Evolutionary conservation across 371 early-diverging fungal species (phyloP).

Genomic region (Nematocida ironsii): DNA sequence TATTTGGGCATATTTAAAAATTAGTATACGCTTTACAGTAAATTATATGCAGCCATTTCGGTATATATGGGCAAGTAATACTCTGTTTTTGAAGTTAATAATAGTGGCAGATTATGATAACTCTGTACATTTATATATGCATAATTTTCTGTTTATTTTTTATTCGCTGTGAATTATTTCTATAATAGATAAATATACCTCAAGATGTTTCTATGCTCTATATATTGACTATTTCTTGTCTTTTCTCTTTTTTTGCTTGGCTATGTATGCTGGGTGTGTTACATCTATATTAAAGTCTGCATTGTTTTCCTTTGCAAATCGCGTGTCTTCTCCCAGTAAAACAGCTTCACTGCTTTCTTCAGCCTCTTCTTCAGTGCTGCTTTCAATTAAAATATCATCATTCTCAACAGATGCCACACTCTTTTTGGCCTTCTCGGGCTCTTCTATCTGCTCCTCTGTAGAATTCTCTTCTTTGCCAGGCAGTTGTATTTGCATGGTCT

Average conservation of each 20-base stretch:
- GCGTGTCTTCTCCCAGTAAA: constrained; percentile 5
- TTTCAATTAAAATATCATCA: constrained; percentile 22
- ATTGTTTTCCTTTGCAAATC: constrained; percentile 43
- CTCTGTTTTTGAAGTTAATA: too few relatives aligned
- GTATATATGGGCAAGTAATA: too few relatives aligned
- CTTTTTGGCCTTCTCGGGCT: not conserved
- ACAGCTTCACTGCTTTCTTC: constrained; percentile 20
- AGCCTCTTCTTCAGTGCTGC: not conserved
- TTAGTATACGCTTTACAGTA: too few relatives aligned
- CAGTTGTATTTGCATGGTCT: not conserved
- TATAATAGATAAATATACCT: too few relatives aligned
- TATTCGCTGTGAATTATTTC: too few relatives aligned
- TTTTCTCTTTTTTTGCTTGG: constrained; percentile 30
- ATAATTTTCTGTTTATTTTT: too few relatives aligned
- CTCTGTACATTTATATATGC: too few relatives aligned
- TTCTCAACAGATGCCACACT: constrained; percentile 7
- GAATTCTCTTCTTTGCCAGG: not conserved
- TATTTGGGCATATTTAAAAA: too few relatives aligned
- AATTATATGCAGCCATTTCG: too few relatives aligned
- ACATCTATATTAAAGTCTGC: constrained; percentile 50
- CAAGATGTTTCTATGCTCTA: too few relatives aligned
- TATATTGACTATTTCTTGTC: not conserved
- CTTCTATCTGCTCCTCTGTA: not conserved
- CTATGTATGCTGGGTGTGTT: constrained; percentile 32
- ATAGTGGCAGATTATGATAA: too few relatives aligned